phyloP scores from a whole-genome alignment of 108 stramenopile species.

The Chaetoceros muelleri region DNA sequence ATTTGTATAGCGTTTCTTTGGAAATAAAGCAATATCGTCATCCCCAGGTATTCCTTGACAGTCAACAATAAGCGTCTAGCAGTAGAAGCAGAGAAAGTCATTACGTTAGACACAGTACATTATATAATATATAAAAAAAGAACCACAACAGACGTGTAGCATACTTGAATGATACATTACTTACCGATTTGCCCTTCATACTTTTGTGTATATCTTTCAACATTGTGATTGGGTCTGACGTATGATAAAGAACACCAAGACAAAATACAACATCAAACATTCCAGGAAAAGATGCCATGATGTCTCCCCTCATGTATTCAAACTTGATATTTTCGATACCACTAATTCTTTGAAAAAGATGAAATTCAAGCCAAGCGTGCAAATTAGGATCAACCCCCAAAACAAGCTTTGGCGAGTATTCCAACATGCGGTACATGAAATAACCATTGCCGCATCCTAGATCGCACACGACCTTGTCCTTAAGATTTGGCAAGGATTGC shows the following conservation, averaged over 20 bases:
- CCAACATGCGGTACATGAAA: background rate
- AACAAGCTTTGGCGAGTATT: background rate
- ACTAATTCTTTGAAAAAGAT: background rate
- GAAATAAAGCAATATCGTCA: background rate
- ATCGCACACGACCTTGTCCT: background rate
- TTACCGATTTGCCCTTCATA: background rate
- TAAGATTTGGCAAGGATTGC: background rate
- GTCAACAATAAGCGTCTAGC: background rate
- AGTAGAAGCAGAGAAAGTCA: too few relatives aligned
- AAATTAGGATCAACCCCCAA: background rate
- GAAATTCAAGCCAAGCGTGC: background rate
- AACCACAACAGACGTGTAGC: too few relatives aligned
- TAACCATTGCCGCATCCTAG: background rate
- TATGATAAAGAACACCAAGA: background rate
- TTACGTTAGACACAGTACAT: too few relatives aligned
- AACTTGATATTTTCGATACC: slow-evolving; percentile 1
- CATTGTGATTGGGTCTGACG: background rate
- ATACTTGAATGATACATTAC: too few relatives aligned
- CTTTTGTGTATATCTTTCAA: background rate
- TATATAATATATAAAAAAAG: too few relatives aligned
- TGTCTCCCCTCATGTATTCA: background rate
- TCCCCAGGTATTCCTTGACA: background rate
- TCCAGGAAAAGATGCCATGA: background rate
- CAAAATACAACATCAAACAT: background rate
- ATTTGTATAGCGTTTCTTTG: background rate